Base-by-base conservation (phyloP, 129 eudicot species). In the Saussurea involucrata region DNA sequence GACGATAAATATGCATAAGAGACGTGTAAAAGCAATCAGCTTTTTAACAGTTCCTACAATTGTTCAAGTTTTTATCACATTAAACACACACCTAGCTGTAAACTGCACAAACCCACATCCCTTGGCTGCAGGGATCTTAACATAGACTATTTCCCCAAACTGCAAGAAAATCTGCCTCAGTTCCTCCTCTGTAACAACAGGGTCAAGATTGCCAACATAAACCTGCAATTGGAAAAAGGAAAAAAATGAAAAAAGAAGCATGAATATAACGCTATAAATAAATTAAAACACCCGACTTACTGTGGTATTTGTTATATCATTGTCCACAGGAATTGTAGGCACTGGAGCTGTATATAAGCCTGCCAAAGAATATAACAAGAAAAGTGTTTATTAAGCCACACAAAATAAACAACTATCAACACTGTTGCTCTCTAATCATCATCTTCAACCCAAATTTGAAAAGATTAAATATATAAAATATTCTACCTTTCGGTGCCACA, bases 41-140 rank as follows among this genome's bases (percentile, higher is more conserved):
- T 72, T 72, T 72, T 24, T 42, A 12, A 42, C 40, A 42, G 55
- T 42, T 42, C 17, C 55, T 13, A 15, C 60, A 49, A 49, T 49
- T 49, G 61, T 53, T n/a, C 29, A 27, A 17, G 8, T 53, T 18
- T 53, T 53, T 24, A 63, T 42, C 32, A 67, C 28, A 75, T n/a
- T 78, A 4, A 21, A 82, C 32, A 67, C 88, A 13, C 8, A 92
- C 99, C 99, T 92, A 71, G 88, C 55, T 1, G 85, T 82, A 79
- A 88, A 95, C 88, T 95, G 97, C 78, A 95, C 96, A 80, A 95
- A 89, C 28, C 99, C 97, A 80, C 96, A 95, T 53, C 94, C 97
- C 85, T 84, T 92, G 17, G 94, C 77, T 74, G 85, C 87, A 20
- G 96, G 97, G 72, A 95, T 95, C 83, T 92, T 95, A 66, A 88